Conservation (phyloP, 2,329 filamentous ascomycete species). For the Penicillium sp. region DNA sequence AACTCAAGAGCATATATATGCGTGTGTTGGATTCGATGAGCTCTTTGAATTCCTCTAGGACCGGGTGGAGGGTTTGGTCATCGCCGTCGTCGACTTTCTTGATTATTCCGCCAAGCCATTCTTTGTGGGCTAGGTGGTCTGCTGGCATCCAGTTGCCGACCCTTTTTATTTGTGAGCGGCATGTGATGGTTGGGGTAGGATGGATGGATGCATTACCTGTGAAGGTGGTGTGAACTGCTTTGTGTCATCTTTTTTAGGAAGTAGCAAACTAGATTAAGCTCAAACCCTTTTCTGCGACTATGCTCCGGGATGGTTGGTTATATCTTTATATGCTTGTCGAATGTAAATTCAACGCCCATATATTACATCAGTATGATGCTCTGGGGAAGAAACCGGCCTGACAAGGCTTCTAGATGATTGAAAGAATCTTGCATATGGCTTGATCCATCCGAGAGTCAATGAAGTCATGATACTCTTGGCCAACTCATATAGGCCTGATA, state of each 20-base stretch:
- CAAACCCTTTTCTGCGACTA: no score
- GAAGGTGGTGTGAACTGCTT: conserved; percentile 11
- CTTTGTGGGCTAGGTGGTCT: conserved; percentile 60
- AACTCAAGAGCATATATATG: conserved; percentile 63
- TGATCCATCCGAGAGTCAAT: background rate
- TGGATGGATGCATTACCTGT: conserved; percentile 11
- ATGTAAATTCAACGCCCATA: background rate
- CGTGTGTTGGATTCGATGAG: conserved; percentile 64
- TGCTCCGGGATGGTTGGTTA: background rate
- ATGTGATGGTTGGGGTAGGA: background rate
- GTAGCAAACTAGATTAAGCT: background rate
- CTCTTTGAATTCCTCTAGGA: conserved; percentile 62
- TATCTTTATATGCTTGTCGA: background rate
- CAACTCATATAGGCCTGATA: background rate
- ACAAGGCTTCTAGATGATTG: background rate
- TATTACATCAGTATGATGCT: conserved; percentile 1
- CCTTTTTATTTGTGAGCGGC: conserved; percentile 36
- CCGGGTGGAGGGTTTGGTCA: conserved; percentile 54
- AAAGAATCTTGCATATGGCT: background rate
- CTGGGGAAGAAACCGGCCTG: background rate
- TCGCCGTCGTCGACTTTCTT: conserved; percentile 53
- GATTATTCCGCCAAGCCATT: conserved; percentile 61
- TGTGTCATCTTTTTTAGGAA: background rate
- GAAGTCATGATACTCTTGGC: background rate
- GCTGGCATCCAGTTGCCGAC: conserved; percentile 62